A percentile compares a stretch with the other conserved stretches of the same genome.
Conservation (phyloP, 2,329 filamentous ascomycete genomes). For the Cytospora leucostoma region DNA sequence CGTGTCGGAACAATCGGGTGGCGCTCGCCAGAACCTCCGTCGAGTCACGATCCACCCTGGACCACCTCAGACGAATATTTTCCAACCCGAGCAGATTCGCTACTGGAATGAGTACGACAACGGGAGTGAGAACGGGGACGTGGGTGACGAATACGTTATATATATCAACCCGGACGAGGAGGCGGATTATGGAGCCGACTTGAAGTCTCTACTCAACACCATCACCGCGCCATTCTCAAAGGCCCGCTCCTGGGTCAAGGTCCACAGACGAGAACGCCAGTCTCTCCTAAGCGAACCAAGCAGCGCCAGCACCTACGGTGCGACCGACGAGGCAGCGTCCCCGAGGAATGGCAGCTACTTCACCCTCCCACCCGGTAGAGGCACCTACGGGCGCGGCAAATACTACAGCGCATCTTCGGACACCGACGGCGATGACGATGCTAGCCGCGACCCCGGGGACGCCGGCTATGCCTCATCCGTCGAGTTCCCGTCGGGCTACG, state of each 20-base stretch:
- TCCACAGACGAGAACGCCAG: slow-evolving; percentile 31
- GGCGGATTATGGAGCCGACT: slow-evolving; percentile 54
- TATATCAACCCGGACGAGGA: slow-evolving; percentile 71
- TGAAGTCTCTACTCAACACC: slow-evolving; percentile 59
- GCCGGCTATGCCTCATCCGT: slow-evolving; percentile 52
- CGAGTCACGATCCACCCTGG: slow-evolving; percentile 29
- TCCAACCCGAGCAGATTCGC: slow-evolving; percentile 35
- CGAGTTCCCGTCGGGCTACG: slow-evolving; percentile 54
- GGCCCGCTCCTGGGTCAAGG: slow-evolving; percentile 53
- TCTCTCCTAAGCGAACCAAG: slow-evolving; percentile 32
- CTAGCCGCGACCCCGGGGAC: slow-evolving; percentile 30
- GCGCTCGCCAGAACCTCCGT: slow-evolving; percentile 24
- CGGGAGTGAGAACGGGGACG: slow-evolving; percentile 67
- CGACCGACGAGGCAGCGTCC: slow-evolving; percentile 30
- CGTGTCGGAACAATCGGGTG: slow-evolving; percentile 18
- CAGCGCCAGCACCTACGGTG: slow-evolving; percentile 30
- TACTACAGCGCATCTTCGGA: slow-evolving; percentile 34
- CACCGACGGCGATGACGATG: slow-evolving; percentile 46
- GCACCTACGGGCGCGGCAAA: slow-evolving; percentile 34
- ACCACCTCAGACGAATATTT: slow-evolving; percentile 26
- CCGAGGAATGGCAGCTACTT: slow-evolving; percentile 29
- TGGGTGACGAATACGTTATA: slow-evolving; percentile 67
- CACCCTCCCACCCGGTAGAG: slow-evolving; percentile 36
- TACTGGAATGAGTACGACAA: slow-evolving; percentile 92
- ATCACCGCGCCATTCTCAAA: slow-evolving; percentile 52